phyloP scores from a whole-genome alignment of 768 basidiomycete genomes.

The Tylopilus cervinicoccineus region DNA sequence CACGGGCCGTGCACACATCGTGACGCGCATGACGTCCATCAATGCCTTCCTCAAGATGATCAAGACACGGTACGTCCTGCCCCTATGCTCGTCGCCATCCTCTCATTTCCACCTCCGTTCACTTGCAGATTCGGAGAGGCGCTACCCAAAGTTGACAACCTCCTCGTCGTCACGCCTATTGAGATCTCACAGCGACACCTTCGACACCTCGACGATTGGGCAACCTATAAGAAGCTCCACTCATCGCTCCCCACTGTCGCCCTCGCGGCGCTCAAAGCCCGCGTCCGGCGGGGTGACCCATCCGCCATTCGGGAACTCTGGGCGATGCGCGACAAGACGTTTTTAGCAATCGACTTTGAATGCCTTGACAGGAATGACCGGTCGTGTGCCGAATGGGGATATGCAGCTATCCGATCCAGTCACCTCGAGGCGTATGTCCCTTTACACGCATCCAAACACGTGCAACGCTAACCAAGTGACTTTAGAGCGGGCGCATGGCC shows the following conservation, averaged over 20 bases:
- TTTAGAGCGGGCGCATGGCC: constrained; percentile 70
- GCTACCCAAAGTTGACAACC: constrained; percentile 67
- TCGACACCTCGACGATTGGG: constrained; percentile 64
- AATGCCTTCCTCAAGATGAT: constrained; percentile 82
- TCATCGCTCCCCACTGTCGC: constrained; percentile 67
- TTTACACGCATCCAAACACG: neutral
- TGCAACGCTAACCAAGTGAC: constrained; percentile 1
- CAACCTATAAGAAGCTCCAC: constrained; percentile 65
- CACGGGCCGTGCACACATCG: constrained; percentile 74
- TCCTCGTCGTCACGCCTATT: constrained; percentile 64
- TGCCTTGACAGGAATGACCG: constrained; percentile 70
- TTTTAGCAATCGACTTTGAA: constrained; percentile 71
- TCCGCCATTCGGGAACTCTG: constrained; percentile 63
- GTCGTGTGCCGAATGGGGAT: constrained; percentile 75
- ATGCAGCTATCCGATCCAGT: constrained; percentile 72
- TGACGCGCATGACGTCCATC: constrained; percentile 68
- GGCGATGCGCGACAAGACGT: constrained; percentile 68
- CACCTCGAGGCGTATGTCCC: constrained; percentile 66
- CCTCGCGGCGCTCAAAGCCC: constrained; percentile 59
- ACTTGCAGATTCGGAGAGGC: constrained; percentile 62
- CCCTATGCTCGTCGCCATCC: neutral
- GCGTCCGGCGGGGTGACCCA: constrained; percentile 64
- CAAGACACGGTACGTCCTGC: constrained; percentile 56
- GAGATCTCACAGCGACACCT: constrained; percentile 67
- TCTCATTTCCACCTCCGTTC: neutral